These are phyloP conservation scores for Eucalyptus coolabah DNA, from an alignment of 345 rosid species.

Conservation along the genomic window DNA sequence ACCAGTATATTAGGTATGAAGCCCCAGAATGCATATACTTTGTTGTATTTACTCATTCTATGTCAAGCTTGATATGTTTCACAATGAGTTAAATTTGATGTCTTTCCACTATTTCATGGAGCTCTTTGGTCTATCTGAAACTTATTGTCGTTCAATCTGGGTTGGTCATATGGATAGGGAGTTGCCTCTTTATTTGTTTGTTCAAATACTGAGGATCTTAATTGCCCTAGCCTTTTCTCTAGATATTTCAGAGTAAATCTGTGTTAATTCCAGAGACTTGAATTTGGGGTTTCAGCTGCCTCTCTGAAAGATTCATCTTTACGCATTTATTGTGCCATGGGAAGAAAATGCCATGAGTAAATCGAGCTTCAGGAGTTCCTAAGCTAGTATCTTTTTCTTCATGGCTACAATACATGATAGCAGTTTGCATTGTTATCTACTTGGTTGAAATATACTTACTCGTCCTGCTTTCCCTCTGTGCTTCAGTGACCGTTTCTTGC, in stretches of 20 bases:
- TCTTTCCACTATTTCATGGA: neutral
- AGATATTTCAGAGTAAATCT: neutral
- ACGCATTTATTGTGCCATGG: neutral
- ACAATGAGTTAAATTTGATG: neutral
- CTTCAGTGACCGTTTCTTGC: slow-evolving; percentile 91
- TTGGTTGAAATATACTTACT: neutral
- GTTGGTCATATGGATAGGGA: neutral
- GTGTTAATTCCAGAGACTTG: neutral
- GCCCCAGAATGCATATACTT: neutral
- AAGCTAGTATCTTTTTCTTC: neutral
- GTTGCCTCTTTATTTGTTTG: neutral
- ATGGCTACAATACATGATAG: neutral
- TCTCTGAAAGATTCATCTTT: neutral
- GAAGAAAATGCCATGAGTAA: neutral
- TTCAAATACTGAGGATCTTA: neutral
- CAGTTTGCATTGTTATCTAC: neutral
- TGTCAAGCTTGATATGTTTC: neutral
- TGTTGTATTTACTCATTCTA: neutral
- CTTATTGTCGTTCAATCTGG: neutral
- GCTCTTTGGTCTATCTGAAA: neutral
- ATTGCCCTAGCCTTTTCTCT: neutral
- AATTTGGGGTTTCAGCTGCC: neutral
- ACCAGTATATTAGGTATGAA: slow-evolving; percentile 88
- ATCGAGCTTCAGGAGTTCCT: neutral
- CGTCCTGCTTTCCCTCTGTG: neutral